Conservation (phyloP, 192 early-diverging fungal genomes). For the Backusella luteola region DNA sequence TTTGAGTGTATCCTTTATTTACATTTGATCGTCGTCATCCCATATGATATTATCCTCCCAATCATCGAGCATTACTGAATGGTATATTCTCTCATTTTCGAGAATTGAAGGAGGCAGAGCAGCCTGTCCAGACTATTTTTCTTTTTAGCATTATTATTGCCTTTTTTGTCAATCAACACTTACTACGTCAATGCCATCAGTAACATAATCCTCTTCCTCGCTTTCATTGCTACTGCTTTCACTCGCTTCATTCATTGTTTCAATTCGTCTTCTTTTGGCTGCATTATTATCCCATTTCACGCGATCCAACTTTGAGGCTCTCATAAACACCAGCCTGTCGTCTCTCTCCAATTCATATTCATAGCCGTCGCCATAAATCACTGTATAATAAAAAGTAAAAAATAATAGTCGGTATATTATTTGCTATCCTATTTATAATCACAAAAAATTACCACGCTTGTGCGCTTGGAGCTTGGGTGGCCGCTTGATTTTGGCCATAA, state of each 20-base stretch:
- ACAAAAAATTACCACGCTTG: constrained; percentile 34
- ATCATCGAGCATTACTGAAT: constrained; percentile 69
- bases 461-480: constrained; percentile 31
- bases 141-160: not conserved
- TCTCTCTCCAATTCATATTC: constrained; percentile 34
- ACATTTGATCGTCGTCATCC: constrained; percentile 53
- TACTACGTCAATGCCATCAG: not conserved
- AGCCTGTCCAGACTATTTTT: not conserved
- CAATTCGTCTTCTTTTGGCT: constrained; percentile 19
- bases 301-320: constrained; percentile 11
- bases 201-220: constrained; percentile 11
- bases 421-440: not conserved
- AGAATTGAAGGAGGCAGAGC: not conserved
- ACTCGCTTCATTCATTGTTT: constrained; percentile 20
- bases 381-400: not conserved
- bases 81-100: constrained; percentile 43
- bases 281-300: not conserved
- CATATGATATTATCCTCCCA: constrained; percentile 90
- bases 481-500: constrained; percentile 43
- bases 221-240: constrained; percentile 15
- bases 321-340: constrained; percentile 25
- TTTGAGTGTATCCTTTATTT: not conserved
- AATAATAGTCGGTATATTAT: not conserved
- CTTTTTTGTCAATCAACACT: not conserved
- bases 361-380: constrained; percentile 20